Conservation (phyloP, 352 stramenopile genomes). For the Pythium folliculosum region DNA sequence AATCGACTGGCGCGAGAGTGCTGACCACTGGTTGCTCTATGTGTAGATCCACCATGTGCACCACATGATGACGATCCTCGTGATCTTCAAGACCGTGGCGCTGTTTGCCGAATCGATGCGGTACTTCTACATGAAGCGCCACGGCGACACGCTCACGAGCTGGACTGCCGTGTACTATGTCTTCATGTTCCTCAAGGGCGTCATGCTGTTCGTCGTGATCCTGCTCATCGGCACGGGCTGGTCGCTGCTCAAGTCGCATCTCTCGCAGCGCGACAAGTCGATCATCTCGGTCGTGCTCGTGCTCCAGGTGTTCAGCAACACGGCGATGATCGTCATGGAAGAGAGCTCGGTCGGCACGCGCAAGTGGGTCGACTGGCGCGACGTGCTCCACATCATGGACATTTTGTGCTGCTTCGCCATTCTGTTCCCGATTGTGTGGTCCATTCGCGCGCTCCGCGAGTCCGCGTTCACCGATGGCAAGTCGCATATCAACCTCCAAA, state of each 20-base stretch:
- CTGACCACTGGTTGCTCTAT: background rate
- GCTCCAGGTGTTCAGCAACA: constrained; percentile 94
- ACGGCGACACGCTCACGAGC: constrained; percentile 90
- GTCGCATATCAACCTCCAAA: constrained; percentile 84
- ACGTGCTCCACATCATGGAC: constrained; percentile 95
- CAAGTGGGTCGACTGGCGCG: constrained; percentile 71
- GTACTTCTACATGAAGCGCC: constrained; percentile 95
- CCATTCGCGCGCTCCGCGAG: constrained; percentile 81
- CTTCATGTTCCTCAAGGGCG: constrained; percentile 94
- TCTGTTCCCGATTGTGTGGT: constrained; percentile 97
- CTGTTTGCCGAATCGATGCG: constrained; percentile 95
- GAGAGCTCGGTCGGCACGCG: constrained; percentile 80
- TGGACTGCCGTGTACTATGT: constrained; percentile 95
- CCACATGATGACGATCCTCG: constrained; percentile 94
- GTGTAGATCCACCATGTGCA: constrained; percentile 92
- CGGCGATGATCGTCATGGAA: constrained; percentile 89
- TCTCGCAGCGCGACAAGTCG: constrained; percentile 93
- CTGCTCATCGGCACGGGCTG: constrained; percentile 97
- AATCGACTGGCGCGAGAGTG: background rate
- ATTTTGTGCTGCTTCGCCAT: constrained; percentile 97
- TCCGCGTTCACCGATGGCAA: constrained; percentile 90
- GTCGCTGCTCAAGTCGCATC: constrained; percentile 96
- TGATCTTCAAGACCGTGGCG: constrained; percentile 92
- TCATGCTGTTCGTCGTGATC: constrained; percentile 97
- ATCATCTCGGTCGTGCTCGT: constrained; percentile 93